These are phyloP conservation scores for Glonium stellatum DNA, from an alignment of 495 filamentous ascomycete genomes.

Conservation along the genomic window DNA sequence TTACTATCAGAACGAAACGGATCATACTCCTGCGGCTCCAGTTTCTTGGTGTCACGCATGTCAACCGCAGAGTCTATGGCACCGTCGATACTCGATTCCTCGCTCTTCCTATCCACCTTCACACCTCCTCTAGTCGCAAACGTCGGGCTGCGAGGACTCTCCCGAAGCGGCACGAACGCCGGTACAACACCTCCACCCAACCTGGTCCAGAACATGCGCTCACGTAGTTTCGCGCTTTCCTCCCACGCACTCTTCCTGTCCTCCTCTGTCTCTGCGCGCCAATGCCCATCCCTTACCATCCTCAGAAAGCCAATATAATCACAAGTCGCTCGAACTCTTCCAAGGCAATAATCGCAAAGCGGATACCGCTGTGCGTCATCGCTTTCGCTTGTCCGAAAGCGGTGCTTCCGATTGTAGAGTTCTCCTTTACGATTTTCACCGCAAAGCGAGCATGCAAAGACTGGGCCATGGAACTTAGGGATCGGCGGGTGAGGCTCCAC, in stretches of 20 bases:
- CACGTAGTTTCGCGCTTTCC: constrained; percentile 78
- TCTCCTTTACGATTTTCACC: constrained; percentile 70
- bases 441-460: constrained; percentile 78
- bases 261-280: constrained; percentile 68
- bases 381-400: constrained; percentile 79
- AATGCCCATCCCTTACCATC: constrained; percentile 82
- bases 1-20: constrained; percentile 15
- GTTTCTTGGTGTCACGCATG: constrained; percentile 10
- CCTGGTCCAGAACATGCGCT: constrained; percentile 93
- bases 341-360: constrained; percentile 81
- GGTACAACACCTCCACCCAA: constrained; percentile 86
- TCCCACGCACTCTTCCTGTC: constrained; percentile 85
- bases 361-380: constrained; percentile 81
- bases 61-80: constrained; percentile 21
- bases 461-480: constrained; percentile 43
- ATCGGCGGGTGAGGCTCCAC: constrained; percentile 75
- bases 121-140: constrained; percentile 10
- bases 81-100: constrained; percentile 13
- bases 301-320: constrained; percentile 88
- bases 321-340: constrained; percentile 75
- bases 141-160: constrained; percentile 29
- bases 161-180: constrained; percentile 35
- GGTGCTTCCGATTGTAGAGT: constrained; percentile 68
- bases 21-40: constrained; percentile 8
- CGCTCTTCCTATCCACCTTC: constrained; percentile 15